A percentile compares a stretch with the other conserved stretches of the same genome.
These are phyloP conservation scores for Fraxinus paxiana DNA, from an alignment of 305 asterid species.

Conservation along the genomic window DNA sequence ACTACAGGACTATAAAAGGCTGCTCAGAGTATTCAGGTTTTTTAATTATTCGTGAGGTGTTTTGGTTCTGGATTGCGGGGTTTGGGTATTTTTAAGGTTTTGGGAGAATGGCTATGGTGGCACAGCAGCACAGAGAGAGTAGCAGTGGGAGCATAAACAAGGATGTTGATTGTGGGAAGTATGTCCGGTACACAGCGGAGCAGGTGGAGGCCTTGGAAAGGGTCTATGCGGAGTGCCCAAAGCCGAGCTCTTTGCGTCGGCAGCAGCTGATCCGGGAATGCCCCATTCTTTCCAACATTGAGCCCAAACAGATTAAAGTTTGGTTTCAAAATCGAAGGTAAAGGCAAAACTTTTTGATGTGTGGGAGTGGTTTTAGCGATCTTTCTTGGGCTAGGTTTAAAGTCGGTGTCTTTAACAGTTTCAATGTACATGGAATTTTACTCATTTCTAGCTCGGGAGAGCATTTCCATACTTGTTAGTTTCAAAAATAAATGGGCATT, in stretches of 20 bases:
- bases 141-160: conserved; percentile 69
- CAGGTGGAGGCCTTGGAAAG: conserved; percentile 96
- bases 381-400: not conserved
- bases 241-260: conserved; percentile 80
- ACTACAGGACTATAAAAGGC: conserved; percentile 3
- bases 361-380: not conserved
- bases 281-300: conserved; percentile 76
- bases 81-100: not conserved
- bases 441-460: too few species aligned
- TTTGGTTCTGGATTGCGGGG: not conserved
- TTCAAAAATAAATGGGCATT: not conserved
- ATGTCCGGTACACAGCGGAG: conserved; percentile 84
- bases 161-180: conserved; percentile 75
- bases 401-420: not conserved
- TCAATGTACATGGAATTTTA: not conserved
- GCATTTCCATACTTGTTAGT: not conserved
- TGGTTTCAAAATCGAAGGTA: conserved; percentile 97
- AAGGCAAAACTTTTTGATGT: not conserved
- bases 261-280: conserved; percentile 89
- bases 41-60: conserved; percentile 1
- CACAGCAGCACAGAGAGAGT: conserved; percentile 60
- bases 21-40: conserved; percentile 5
- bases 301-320: conserved; percentile 88
- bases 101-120: conserved; percentile 75
- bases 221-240: conserved; percentile 85